Conservation (phyloP, 2,329 filamentous ascomycete species). For the Botryotinia convoluta region DNA sequence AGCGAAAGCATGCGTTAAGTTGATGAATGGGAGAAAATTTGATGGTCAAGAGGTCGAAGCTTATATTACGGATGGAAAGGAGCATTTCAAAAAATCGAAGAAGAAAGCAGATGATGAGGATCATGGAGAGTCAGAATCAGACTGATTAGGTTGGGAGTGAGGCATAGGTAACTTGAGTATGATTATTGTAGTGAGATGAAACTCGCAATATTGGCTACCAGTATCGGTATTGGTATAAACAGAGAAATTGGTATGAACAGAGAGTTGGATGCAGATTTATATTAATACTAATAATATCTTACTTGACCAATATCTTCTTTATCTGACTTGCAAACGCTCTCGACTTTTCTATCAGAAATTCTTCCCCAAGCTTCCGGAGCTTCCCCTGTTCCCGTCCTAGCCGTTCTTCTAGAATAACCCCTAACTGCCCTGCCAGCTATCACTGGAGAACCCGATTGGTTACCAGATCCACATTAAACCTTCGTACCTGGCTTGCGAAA, state of each 20-base stretch:
- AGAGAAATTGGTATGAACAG: not conserved
- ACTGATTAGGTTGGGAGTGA: constrained; percentile 1
- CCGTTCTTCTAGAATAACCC: not conserved
- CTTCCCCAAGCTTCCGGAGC: constrained; percentile 9
- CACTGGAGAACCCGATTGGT: not conserved
- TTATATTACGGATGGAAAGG: constrained; percentile 65
- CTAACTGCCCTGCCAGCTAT: not conserved
- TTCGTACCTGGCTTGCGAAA: constrained; percentile 1
- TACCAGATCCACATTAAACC: constrained; percentile 3
- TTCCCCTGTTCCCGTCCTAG: constrained; percentile 3
- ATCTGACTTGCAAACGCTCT: not conserved
- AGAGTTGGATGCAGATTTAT: not conserved
- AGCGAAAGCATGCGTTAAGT: constrained; percentile 67
- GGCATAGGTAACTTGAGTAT: not conserved
- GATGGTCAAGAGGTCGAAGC: constrained; percentile 70
- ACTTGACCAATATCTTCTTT: not conserved
- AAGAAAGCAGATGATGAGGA: constrained; percentile 44
- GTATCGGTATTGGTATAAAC: not conserved
- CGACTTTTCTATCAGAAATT: not conserved
- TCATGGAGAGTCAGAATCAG: constrained; percentile 4
- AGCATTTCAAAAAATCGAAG: constrained; percentile 70
- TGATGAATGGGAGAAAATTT: constrained; percentile 80
- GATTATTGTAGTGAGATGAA: not conserved
- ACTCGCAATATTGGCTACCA: not conserved
- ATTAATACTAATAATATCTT: not conserved